Base-by-base conservation (phyloP, 2,329 filamentous ascomycete genomes). In the Colletotrichum scovillei region DNA sequence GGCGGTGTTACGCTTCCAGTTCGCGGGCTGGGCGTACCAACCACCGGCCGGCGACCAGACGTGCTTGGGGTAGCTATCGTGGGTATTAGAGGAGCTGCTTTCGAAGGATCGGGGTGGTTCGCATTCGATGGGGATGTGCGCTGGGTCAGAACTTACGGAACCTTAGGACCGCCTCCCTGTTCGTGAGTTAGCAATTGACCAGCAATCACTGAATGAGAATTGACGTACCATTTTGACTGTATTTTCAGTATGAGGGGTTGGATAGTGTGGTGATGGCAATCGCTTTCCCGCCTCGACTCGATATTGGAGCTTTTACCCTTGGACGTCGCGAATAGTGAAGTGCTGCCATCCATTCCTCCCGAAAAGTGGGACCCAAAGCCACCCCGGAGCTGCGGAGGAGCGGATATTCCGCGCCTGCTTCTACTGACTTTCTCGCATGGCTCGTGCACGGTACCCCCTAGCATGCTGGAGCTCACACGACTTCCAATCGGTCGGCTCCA, bases 21-120 rank as follows among this genome's bases (percentile, higher is more conserved):
- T 99, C 78, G 90, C 88, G 67, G 97, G 97, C 83, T 97, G 96
- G 67, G 93, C 87, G 86, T 99, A 99, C 97, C 97, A 99, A 85
- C 97, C 97, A 89, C 97, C 97, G 77, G 96, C 89, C 75, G 97
- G 97, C 81, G 97, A 98, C 97, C 97, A 99, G 89, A 99, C 95
- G 89, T 99, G 96, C 89, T 98, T 98, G 84, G 95, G 95, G 86
- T 98, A 98, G 81, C 95, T 97, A 79, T 59, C 53, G 42, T 55
- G n/a, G 28, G 28, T 19, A 74, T 74, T 67, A 68, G 71, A 63
- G 57, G 60, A 49, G 49, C 24, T 24, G 46, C 63, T 67, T 76
- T 79, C 76, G 76, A 79, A 73, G 67, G 42, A 59, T 55, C n/a
- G 46, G 59, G 52, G 35, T 42, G 64, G 49, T 35, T 55, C 24